Percentiles rank a stretch among this genome's conserved stretches.
Conservation (phyloP, 179 eudicot genomes). For the Patellifolia procumbens region DNA sequence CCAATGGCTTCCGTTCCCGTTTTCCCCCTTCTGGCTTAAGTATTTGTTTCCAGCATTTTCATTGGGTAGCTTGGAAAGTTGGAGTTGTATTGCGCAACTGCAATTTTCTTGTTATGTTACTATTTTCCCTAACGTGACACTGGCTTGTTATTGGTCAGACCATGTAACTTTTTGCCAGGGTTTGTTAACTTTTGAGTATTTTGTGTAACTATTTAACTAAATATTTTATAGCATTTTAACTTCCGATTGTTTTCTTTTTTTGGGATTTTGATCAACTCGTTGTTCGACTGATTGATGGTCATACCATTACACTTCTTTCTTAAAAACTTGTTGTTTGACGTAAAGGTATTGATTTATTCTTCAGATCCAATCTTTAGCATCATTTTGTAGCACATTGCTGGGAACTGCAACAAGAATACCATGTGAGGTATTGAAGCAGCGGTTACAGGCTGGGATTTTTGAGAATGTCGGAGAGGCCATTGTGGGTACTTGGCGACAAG, state of each 20-base stretch:
- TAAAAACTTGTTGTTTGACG: neutral
- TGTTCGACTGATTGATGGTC: too few species aligned
- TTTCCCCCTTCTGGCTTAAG: neutral
- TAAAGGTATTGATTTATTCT: conserved; percentile 20
- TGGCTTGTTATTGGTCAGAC: too few species aligned
- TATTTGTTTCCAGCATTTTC: neutral
- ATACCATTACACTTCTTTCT: neutral
- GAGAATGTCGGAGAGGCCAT: conserved; percentile 85
- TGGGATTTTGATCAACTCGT: too few species aligned
- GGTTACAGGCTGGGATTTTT: conserved; percentile 87
- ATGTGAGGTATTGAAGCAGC: conserved; percentile 91
- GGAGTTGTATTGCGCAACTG: neutral
- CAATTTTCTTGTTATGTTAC: neutral
- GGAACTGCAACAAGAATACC: conserved; percentile 93
- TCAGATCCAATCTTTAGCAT: conserved; percentile 85
- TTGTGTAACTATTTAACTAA: too few species aligned
- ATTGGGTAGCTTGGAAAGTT: neutral
- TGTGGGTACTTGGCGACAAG: conserved; percentile 86
- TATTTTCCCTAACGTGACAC: neutral
- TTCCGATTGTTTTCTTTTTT: too few species aligned
- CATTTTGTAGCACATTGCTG: conserved; percentile 82
- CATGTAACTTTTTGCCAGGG: too few species aligned
- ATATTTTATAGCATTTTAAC: too few species aligned
- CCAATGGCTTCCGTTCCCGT: neutral
- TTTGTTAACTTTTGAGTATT: too few species aligned